phyloP scores from a whole-genome alignment of 1,284 basidiomycete species.

The Puccinia coronata region DNA sequence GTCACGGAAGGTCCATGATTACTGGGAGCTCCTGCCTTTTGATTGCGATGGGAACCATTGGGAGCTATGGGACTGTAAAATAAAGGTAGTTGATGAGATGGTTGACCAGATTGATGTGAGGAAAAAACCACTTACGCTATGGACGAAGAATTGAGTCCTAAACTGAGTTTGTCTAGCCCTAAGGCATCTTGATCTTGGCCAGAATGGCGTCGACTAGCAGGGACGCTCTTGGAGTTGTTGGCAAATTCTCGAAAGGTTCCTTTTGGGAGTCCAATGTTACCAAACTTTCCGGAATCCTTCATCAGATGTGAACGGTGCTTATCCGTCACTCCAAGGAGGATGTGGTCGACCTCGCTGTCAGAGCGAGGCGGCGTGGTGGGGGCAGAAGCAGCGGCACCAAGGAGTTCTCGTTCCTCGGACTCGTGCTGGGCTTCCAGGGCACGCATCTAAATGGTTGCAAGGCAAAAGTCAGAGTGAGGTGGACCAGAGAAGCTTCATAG shows the following conservation, averaged over 20 bases:
- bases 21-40: conserved; percentile 28
- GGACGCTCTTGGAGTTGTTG: conserved; percentile 50
- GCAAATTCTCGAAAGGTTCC: conserved; percentile 41
- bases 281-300: conserved; percentile 23
- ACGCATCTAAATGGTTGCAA: conserved; percentile 47
- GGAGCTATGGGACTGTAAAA: conserved; percentile 25
- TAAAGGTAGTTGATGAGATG: not conserved
- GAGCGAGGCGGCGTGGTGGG: conserved; percentile 50
- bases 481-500: conserved; percentile 63
- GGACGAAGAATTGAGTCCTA: conserved; percentile 25
- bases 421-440: conserved; percentile 51
- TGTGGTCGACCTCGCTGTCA: conserved; percentile 41
- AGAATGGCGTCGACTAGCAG: conserved; percentile 47
- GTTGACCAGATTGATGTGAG: not conserved
- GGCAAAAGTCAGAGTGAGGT: conserved; percentile 29
- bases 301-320: not conserved
- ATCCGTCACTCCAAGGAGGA: conserved; percentile 6
- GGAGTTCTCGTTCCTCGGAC: conserved; percentile 51
- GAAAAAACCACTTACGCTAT: not conserved
- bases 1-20: conserved; percentile 52
- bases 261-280: conserved; percentile 31
- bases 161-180: conserved; percentile 34
- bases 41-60: conserved; percentile 20
- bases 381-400: conserved; percentile 37
- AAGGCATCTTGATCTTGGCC: conserved; percentile 37